Conservation (phyloP, 2,329 filamentous ascomycete genomes). For the Venturiaceae sp. region DNA sequence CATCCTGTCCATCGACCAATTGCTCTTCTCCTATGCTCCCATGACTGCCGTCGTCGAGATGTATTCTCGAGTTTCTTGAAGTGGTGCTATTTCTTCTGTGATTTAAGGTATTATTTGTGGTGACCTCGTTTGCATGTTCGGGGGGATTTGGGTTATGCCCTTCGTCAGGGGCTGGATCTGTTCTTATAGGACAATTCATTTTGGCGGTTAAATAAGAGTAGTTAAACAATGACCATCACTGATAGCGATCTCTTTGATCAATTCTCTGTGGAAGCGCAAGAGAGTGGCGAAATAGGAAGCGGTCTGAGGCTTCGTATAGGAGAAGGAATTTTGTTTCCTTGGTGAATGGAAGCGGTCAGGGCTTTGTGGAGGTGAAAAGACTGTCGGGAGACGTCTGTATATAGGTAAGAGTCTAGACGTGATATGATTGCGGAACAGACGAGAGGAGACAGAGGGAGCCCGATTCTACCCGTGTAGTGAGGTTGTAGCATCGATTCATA, state of each 20-base stretch:
- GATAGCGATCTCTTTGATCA: background rate
- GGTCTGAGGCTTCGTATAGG: background rate
- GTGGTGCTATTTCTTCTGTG: slow-evolving; percentile 21
- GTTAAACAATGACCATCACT: background rate
- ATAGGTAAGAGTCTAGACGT: too few species aligned
- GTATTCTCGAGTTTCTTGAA: slow-evolving; percentile 19
- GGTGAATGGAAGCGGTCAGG: background rate
- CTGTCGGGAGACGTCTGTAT: background rate
- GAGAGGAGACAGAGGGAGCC: background rate
- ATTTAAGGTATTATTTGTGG: slow-evolving; percentile 53
- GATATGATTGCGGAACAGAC: background rate
- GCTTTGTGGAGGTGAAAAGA: background rate
- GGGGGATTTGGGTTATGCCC: slow-evolving; percentile 54
- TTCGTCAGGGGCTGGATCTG: slow-evolving; percentile 43
- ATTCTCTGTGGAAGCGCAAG: background rate
- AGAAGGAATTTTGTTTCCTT: background rate
- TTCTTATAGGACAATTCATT: slow-evolving; percentile 59
- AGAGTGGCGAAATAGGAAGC: background rate
- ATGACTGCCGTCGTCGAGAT: slow-evolving; percentile 22
- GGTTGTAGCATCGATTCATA: background rate
- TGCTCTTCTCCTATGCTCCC: slow-evolving; percentile 14
- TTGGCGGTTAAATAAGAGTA: slow-evolving; percentile 7
- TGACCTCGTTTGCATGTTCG: slow-evolving; percentile 47
- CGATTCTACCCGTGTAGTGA: background rate
- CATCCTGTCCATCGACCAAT: slow-evolving; percentile 10